These are phyloP conservation scores for Metarhizium album DNA, from an alignment of 2,329 filamentous ascomycete species.

Conservation along the genomic window DNA sequence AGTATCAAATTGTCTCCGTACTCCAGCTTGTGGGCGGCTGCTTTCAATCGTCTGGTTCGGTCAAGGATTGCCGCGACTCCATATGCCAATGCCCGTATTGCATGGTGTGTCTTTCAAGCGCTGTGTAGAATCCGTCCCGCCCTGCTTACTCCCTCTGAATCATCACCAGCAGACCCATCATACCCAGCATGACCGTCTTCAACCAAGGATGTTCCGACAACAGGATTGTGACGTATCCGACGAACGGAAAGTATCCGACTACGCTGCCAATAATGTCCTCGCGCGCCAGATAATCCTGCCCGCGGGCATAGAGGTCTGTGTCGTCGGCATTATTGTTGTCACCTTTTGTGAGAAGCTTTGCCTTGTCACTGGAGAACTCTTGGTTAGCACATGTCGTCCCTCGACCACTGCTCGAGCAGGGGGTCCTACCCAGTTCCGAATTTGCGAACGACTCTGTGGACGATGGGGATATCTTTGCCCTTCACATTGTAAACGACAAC, in stretches of 20 bases:
- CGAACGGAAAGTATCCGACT: conserved; percentile 81
- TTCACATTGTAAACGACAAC: conserved; percentile 67
- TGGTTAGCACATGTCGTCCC: not conserved
- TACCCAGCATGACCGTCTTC: conserved; percentile 85
- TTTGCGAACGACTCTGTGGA: conserved; percentile 79
- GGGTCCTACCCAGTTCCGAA: conserved; percentile 46
- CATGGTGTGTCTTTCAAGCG: not conserved
- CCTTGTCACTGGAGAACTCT: conserved; percentile 31
- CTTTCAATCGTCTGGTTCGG: not conserved
- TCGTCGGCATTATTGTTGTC: conserved; percentile 95
- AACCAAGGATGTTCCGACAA: conserved; percentile 93
- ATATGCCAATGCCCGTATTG: not conserved
- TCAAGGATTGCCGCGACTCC: not conserved
- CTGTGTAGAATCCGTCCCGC: not conserved
- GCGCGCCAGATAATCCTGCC: conserved; percentile 78
- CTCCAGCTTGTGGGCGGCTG: not conserved
- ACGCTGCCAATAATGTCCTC: conserved; percentile 91
- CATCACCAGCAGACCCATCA: conserved; percentile 92
- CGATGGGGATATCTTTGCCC: conserved; percentile 95
- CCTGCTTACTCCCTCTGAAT: conserved; percentile 66
- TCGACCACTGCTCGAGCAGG: not conserved
- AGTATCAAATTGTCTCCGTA: not conserved
- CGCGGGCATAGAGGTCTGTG: conserved; percentile 72
- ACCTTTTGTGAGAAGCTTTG: conserved; percentile 86
- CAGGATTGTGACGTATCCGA: conserved; percentile 94